Conservation (phyloP, 164 flowering plant species). For the Annona squamosa region DNA sequence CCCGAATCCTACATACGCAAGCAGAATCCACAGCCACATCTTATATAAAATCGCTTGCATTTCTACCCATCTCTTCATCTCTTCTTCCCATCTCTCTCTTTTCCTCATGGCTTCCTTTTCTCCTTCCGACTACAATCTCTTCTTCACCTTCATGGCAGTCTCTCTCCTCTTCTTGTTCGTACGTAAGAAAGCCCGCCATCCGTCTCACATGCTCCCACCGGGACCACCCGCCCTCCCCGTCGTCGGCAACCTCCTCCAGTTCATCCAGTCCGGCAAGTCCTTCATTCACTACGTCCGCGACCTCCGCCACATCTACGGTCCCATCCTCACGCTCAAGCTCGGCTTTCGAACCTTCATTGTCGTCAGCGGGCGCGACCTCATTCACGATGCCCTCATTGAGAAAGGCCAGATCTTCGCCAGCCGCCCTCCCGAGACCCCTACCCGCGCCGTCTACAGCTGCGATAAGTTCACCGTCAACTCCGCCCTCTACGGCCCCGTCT, state of each 20-base stretch:
- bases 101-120: neutral
- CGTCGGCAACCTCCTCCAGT: constrained; percentile 87
- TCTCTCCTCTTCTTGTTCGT: constrained; percentile 28
- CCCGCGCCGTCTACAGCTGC: constrained; percentile 69
- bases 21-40: too few species aligned
- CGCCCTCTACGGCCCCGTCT: constrained; percentile 67
- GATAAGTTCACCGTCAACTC: constrained; percentile 89
- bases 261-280: constrained; percentile 68
- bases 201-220: constrained; percentile 56
- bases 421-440: constrained; percentile 78
- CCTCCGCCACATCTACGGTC: constrained; percentile 44
- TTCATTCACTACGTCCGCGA: constrained; percentile 59
- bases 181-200: constrained; percentile 20
- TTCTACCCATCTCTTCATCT: neutral
- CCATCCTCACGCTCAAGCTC: constrained; percentile 72
- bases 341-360: constrained; percentile 74
- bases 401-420: constrained; percentile 54
- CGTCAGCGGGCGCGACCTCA: constrained; percentile 44
- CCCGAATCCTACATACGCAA: too few species aligned
- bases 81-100: neutral
- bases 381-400: constrained; percentile 61
- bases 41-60: too few species aligned
- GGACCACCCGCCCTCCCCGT: constrained; percentile 90
- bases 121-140: constrained; percentile 4
- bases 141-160: constrained; percentile 32